phyloP scores from a whole-genome alignment of 78 protist genomes.

The Carpediemonas membranifera region DNA sequence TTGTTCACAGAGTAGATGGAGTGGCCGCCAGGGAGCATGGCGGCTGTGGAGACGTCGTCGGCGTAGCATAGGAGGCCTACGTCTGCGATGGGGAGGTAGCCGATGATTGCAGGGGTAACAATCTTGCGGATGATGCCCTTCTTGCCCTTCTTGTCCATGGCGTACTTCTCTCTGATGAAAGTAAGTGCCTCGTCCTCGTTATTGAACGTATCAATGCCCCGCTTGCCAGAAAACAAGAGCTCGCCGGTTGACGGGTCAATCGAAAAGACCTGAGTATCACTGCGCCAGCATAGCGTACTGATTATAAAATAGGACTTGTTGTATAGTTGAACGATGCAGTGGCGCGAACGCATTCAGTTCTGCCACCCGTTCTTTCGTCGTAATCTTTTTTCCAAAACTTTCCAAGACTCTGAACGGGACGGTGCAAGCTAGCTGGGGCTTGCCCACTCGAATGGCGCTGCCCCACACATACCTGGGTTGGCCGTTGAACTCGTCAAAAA shows the following conservation, averaged over 20 bases:
- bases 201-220: constrained; percentile 21
- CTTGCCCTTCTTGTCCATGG: not conserved
- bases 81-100: not conserved
- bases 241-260: constrained; percentile 20
- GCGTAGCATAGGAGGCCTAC: constrained; percentile 2
- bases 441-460: no score
- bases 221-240: constrained; percentile 8
- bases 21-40: constrained; percentile 17
- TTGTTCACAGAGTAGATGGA: constrained; percentile 8
- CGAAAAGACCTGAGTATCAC: constrained; percentile 17
- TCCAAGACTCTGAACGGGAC: no score
- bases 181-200: constrained; percentile 14
- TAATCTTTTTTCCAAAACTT: no score
- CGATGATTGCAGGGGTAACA: constrained; percentile 7
- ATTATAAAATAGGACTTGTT: not conserved
- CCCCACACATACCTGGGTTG: no score
- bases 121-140: no score
- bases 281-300: not conserved
- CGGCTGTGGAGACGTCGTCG: not conserved
- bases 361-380: no score
- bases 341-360: no score
- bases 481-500: no score
- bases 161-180: not conserved
- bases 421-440: no score
- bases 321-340: no score